Conservation (phyloP, 169 alveolate genomes). For the Eimeria necatrix region DNA sequence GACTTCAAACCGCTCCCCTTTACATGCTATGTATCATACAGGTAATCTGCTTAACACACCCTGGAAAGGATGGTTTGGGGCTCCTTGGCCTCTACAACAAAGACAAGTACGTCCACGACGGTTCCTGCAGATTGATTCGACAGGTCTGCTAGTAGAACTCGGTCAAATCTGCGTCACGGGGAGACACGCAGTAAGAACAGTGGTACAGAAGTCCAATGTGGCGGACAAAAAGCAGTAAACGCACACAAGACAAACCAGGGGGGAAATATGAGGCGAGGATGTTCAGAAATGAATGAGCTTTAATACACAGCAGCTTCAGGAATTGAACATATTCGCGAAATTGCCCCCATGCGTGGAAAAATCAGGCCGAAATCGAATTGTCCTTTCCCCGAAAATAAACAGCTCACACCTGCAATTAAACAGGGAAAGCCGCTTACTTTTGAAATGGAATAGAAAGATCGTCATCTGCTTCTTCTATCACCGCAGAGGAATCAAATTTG, state of each 20-base stretch:
- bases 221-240: not conserved
- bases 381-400: too few species aligned
- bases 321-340: too few species aligned
- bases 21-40: too few species aligned
- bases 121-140: not conserved
- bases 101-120: constrained; percentile 62
- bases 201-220: not conserved
- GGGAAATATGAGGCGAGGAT: not conserved
- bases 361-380: too few species aligned
- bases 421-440: constrained; percentile 3
- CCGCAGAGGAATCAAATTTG: constrained; percentile 63
- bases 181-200: not conserved
- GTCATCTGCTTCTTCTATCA: constrained; percentile 59
- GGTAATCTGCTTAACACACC: constrained; percentile 5
- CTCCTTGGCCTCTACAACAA: constrained; percentile 43
- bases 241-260: not conserved
- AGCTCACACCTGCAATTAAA: not conserved
- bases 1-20: too few species aligned
- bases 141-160: not conserved
- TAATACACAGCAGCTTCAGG: too few species aligned
- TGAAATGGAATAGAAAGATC: constrained; percentile 67
- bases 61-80: constrained; percentile 29
- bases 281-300: not conserved
- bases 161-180: constrained; percentile 15
- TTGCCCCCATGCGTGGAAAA: too few species aligned